Evolutionary conservation across 2,329 filamentous ascomycete genomes (phyloP).

Genomic region (Diplodia sapinea): DNA sequence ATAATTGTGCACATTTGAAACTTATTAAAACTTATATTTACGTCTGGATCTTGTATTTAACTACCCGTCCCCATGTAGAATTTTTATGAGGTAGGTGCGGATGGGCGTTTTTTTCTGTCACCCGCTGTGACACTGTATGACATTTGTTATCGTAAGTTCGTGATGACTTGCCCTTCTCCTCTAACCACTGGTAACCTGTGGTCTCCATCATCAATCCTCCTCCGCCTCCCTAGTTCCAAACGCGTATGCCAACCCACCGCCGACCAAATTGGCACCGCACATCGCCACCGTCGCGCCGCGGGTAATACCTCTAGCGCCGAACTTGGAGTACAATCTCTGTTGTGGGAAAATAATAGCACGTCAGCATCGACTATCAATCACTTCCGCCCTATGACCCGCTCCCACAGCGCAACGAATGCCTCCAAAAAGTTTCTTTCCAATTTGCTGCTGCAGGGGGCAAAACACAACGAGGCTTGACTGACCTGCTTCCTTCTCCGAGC

Average conservation of each 20-base stretch:
- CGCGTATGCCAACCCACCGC: slow-evolving; percentile 59
- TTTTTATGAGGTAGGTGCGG: too few relatives aligned
- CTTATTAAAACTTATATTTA: too few relatives aligned
- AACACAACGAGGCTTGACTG: background rate
- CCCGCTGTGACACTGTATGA: background rate
- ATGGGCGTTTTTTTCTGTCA: too few relatives aligned
- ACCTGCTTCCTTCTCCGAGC: slow-evolving; percentile 63
- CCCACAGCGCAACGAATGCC: background rate
- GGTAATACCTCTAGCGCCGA: slow-evolving; percentile 58
- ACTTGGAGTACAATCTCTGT: slow-evolving; percentile 53
- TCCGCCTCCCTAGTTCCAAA: slow-evolving; percentile 53
- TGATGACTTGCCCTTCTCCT: background rate
- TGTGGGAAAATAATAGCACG: background rate
- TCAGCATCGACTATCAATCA: background rate
- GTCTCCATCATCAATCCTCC: slow-evolving; percentile 30
- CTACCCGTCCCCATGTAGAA: too few relatives aligned
- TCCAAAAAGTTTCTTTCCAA: too few relatives aligned
- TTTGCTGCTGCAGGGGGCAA: background rate
- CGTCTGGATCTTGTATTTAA: too few relatives aligned
- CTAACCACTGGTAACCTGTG: background rate
- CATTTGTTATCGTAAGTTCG: slow-evolving; percentile 2
- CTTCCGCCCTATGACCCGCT: background rate
- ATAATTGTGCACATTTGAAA: too few relatives aligned
- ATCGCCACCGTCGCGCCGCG: slow-evolving; percentile 59
- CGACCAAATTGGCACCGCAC: slow-evolving; percentile 58